Base-by-base conservation (phyloP, 345 rosid species). In the Populus alba region DNA sequence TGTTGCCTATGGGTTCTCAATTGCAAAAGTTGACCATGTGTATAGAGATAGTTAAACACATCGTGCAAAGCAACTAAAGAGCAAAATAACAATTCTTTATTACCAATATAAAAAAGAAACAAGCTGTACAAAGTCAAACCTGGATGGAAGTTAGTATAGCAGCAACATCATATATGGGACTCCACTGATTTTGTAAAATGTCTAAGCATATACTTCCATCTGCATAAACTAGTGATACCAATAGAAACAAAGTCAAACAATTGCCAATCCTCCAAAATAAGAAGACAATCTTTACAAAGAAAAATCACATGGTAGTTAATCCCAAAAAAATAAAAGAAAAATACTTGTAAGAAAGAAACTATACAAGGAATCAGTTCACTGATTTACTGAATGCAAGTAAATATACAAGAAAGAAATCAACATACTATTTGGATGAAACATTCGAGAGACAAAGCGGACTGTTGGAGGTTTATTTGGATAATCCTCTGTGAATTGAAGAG, bases 161-260 rank as follows among this genome's bases (percentile, higher is more conserved):
- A 70, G 98, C 98, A 23, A 93, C 99, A 86, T 95, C 99, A 84
- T 92, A 92, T 67, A 95, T 95, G 8, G 99, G 99, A 87, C 97
- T 93, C 97, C 99, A 95, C 71, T 92, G 99, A 83, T 95, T 93
- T 89, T 95, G 98, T 66, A 93, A 83, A 83, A 92, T 95, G 81
- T 95, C 98, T 86, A 95, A 88, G 82, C 98, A 95, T 70, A 95
- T 93, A 78, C 98, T 95, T 77, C 99, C 99, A 83, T 93, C 99
- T 4, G 98, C 99, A 85, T 93, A 95, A 66, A 95, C 99, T 95
- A 87, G 37, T 69, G 22, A 39, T 10, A 41, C 49, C 55, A 15
- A 41, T 69, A n/a, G 49, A 69, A 69, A 41, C 35, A 41, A 13
- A n/a, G 72, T 39, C 35, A 69, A 33, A 13, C 23, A 20, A 69